Evolutionary conservation across 1,139 yeast genomes (phyloP).

Genomic region (Suhomyces maxii): DNA sequence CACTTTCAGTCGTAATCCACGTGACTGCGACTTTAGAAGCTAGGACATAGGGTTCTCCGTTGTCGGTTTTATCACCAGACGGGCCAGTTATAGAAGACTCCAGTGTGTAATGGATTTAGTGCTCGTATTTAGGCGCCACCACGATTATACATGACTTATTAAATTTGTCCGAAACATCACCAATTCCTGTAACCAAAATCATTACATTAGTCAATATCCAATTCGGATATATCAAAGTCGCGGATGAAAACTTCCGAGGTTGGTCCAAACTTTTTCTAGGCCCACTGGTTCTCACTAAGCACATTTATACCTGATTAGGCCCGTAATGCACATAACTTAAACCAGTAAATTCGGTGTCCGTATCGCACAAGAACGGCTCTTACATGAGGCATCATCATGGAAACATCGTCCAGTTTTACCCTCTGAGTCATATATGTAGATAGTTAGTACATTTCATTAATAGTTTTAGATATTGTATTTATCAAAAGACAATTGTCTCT

Average conservation of each 20-base stretch:
- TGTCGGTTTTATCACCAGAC: background rate
- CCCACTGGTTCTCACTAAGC: conserved; percentile 1
- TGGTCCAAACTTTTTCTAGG: background rate
- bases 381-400: background rate
- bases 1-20: background rate
- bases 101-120: too few relatives aligned
- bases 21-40: background rate
- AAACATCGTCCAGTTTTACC: background rate
- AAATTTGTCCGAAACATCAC: background rate
- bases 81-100: background rate
- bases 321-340: background rate
- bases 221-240: background rate
- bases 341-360: conserved; percentile 1
- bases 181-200: background rate
- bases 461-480: background rate
- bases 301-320: background rate
- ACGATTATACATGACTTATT: background rate
- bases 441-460: too few relatives aligned
- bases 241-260: background rate
- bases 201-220: background rate
- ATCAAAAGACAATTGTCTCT: too few relatives aligned
- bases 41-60: background rate
- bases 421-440: too few relatives aligned
- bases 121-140: background rate
- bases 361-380: conserved; percentile 3